Evolutionary conservation across 257 asterid species (phyloP).

Genomic region (Ballota nigra): DNA sequence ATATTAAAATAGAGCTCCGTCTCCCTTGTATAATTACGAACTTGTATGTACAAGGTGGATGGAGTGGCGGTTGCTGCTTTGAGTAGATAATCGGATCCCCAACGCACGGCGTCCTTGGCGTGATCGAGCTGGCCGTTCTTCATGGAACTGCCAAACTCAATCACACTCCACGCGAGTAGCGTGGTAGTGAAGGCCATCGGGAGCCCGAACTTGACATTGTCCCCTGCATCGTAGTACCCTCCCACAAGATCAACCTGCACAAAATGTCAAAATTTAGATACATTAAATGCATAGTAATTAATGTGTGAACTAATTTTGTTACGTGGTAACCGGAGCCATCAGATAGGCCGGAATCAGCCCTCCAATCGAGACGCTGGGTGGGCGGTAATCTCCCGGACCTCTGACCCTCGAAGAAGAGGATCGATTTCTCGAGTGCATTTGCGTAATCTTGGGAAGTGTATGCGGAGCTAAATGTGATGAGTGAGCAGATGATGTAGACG

Average conservation of each 20-base stretch:
- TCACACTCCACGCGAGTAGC: slow-evolving; percentile 72
- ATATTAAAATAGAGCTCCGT: too few relatives aligned
- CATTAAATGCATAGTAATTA: neutral
- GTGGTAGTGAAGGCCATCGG: slow-evolving; percentile 93
- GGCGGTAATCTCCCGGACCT: slow-evolving; percentile 74
- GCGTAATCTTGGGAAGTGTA: slow-evolving; percentile 59
- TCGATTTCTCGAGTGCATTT: slow-evolving; percentile 63
- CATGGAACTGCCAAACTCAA: slow-evolving; percentile 71
- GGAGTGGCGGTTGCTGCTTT: slow-evolving; percentile 78
- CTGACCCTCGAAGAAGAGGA: slow-evolving; percentile 79
- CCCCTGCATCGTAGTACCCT: slow-evolving; percentile 93
- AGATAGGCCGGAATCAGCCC: slow-evolving; percentile 63
- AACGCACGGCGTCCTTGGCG: slow-evolving; percentile 65
- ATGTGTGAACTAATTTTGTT: neutral
- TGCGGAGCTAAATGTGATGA: slow-evolving; percentile 38
- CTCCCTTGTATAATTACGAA: slow-evolving; percentile 14
- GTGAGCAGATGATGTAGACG: slow-evolving; percentile 25
- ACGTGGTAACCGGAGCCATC: slow-evolving; percentile 76
- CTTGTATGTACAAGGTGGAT: slow-evolving; percentile 62
- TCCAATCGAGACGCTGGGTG: slow-evolving; percentile 55
- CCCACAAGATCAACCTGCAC: slow-evolving; percentile 72
- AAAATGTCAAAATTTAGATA: neutral
- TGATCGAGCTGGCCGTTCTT: slow-evolving; percentile 31
- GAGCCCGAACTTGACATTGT: slow-evolving; percentile 74
- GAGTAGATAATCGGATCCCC: slow-evolving; percentile 84